These are phyloP conservation scores for Starmerella riodocensis DNA, from an alignment of 805 yeast genomes.

Conservation along the genomic window DNA sequence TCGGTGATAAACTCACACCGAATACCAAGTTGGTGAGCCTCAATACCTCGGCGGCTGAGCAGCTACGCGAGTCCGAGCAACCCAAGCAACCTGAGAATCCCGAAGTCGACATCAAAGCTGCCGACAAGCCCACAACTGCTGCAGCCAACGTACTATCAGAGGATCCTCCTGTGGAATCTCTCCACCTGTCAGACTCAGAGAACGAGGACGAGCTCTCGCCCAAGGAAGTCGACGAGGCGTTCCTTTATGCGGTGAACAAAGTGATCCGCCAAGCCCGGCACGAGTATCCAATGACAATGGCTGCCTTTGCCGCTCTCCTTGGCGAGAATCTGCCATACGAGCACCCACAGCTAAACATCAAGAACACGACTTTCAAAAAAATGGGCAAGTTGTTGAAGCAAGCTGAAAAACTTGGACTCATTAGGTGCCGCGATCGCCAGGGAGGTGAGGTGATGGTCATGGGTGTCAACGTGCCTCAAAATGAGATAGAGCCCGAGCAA, in stretches of 20 bases:
- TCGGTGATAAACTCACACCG: conserved; percentile 50
- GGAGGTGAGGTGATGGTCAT: conserved; percentile 60
- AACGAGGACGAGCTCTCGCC: conserved; percentile 8
- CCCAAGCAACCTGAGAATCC: not conserved
- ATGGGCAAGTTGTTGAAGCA: conserved; percentile 72
- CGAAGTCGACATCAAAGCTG: conserved; percentile 8
- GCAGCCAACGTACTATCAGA: not conserved
- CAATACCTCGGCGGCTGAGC: not conserved
- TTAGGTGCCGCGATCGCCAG: conserved; percentile 70
- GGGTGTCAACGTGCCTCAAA: conserved; percentile 30
- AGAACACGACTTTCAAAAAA: conserved; percentile 81
- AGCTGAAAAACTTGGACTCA: conserved; percentile 62
- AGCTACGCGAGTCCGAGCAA: not conserved
- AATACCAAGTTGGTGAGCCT: conserved; percentile 31
- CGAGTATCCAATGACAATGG: conserved; percentile 51
- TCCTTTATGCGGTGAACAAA: conserved; percentile 56
- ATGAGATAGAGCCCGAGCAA: conserved; percentile 8
- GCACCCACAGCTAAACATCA: conserved; percentile 34
- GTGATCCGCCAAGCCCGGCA: conserved; percentile 38
- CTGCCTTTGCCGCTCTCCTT: conserved; percentile 51
- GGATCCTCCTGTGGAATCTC: not conserved
- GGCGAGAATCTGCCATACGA: conserved; percentile 54
- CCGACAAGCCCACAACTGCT: conserved; percentile 6
- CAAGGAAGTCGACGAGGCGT: conserved; percentile 40
- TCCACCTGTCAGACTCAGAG: not conserved